Base-by-base conservation (phyloP, 441 rosid genomes). In the Capsella rubella region DNA sequence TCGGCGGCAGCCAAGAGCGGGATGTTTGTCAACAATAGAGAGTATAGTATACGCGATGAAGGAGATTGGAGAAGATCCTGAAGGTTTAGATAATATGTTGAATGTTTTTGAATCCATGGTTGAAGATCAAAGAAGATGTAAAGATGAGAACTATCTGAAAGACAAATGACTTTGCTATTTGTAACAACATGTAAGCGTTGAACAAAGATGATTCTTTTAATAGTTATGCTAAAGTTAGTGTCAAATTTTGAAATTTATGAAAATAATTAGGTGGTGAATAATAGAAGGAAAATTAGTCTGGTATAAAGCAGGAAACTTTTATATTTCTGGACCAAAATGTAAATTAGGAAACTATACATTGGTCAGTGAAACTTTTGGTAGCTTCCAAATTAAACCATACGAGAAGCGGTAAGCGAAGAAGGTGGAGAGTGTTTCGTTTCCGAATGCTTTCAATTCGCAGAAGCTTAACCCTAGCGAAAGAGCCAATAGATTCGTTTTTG, bases 21-120 rank as follows among this genome's bases (percentile, higher is more conserved):
- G 93, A 18, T 91, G 77, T 77, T 79, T 91, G 76, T 94, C 97
- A 34, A 87, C 96, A 39, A 82, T 94, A 15, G 95, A 94, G 81
- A 94, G 98, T 82, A 87, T 86, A 25, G 90, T 90, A 12, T 76
- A 91, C 76, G 79, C 88, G 1, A 67, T 91, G 87, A 87, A 90
- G 81, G 90, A 86, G 27, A 46, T 90, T 0, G 91, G 88, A 52
- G 87, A 84, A 37, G 40, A 82, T 37, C 53, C 64, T 0, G 80
- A 83, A 43, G 88, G 87, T 14, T 78, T 94, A 77, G 87, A 90
- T 66, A 78, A 78, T 53, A 84, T 90, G 71, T 76, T 94, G 88
- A 84, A 85, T 81, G 97, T 90, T 69, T 91, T 91, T 21, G 83
- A 78, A 71, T 89, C 93, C 15, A 90, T 94, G 98, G 95, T 94